A percentile compares a stretch with the other conserved stretches of the same genome.
phyloP scores from a whole-genome alignment of 495 filamentous ascomycete genomes.

The Neurospora tetrasperma region DNA sequence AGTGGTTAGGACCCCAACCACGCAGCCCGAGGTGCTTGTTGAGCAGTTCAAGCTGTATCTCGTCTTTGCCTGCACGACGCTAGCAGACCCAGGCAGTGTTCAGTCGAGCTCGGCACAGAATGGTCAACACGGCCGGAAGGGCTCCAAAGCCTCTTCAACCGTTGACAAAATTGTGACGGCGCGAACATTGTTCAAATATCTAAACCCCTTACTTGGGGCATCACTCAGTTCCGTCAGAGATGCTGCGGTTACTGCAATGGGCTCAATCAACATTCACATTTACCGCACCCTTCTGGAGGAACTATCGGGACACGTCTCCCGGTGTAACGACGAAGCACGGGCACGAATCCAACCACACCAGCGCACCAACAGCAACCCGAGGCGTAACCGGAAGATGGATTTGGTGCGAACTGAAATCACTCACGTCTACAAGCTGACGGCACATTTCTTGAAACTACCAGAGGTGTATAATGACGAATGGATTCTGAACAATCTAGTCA shows the following conservation, averaged over 20 bases:
- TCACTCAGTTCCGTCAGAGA: slow-evolving; percentile 69
- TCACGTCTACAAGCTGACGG: slow-evolving; percentile 88
- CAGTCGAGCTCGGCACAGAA: slow-evolving; percentile 47
- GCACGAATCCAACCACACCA: slow-evolving; percentile 59
- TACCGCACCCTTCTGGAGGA: slow-evolving; percentile 88
- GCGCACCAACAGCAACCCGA: slow-evolving; percentile 64
- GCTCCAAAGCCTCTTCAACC: slow-evolving; percentile 61
- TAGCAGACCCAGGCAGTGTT: slow-evolving; percentile 70
- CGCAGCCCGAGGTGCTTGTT: slow-evolving; percentile 76
- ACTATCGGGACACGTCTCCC: slow-evolving; percentile 68
- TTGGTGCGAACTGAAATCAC: slow-evolving; percentile 87
- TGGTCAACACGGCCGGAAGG: slow-evolving; percentile 75
- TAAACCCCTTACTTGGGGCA: slow-evolving; percentile 77
- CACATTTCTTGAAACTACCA: slow-evolving; percentile 72
- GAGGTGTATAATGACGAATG: slow-evolving; percentile 83
- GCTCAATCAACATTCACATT: slow-evolving; percentile 92
- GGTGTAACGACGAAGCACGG: slow-evolving; percentile 81
- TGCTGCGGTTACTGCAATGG: slow-evolving; percentile 84
- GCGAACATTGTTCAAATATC: slow-evolving; percentile 73
- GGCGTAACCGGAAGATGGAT: slow-evolving; percentile 70
- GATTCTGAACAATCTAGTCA: slow-evolving; percentile 81
- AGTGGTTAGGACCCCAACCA: slow-evolving; percentile 50
- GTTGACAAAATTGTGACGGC: slow-evolving; percentile 83
- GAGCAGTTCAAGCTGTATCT: slow-evolving; percentile 99
- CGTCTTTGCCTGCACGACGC: slow-evolving; percentile 91